Base-by-base conservation (phyloP, 1,284 basidiomycete species). In the Thecaphora frezii region DNA sequence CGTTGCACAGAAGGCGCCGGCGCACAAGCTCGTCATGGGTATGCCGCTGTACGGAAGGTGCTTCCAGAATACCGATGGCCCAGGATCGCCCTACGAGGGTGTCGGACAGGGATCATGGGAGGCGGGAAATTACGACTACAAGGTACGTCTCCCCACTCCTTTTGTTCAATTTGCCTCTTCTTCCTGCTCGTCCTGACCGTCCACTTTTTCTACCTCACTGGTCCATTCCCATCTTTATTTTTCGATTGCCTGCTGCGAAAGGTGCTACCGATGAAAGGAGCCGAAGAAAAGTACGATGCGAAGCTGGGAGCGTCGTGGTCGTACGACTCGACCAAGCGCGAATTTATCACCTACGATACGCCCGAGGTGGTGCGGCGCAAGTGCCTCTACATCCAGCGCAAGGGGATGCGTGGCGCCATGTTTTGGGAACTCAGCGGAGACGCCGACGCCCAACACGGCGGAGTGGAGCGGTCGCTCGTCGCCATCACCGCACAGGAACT, bases 291-390 rank as follows among this genome's bases (percentile, higher is more conserved):
- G 71, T 87, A 89, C 76, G 89, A 94, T 78, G 80, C 82, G 82
- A 50, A 88, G 89, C 79, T 82, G 85, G 52, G 80, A 83, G 49
- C 90, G 19, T 88, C 86, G 71, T 91, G 87, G 87, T 83, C 85
- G 9, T 89, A 88, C 75, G 85, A 91, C 75, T 83, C 84, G 53
- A 68, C 81, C 45, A 87, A 83, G 72, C 83, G 83, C 60, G 88
- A 91, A 79, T 86, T 91, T 84, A 83, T 92, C 59, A 88, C 88
- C 74, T 93, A 85, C 73, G 91, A 93, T 73, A 85, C 82, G 33
- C 88, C 89, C 53, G 81, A 85, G 36, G 84, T 89, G 2, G 89
- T 83, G 1, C 73, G 79, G 51, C 83, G 83, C 83, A 92, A 92
- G 79, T 88, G 88, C 18, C 82, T 84, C 57, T 92, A 86, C 82